phyloP scores from a whole-genome alignment of 768 basidiomycete genomes.

The Roridomyces roridus region DNA sequence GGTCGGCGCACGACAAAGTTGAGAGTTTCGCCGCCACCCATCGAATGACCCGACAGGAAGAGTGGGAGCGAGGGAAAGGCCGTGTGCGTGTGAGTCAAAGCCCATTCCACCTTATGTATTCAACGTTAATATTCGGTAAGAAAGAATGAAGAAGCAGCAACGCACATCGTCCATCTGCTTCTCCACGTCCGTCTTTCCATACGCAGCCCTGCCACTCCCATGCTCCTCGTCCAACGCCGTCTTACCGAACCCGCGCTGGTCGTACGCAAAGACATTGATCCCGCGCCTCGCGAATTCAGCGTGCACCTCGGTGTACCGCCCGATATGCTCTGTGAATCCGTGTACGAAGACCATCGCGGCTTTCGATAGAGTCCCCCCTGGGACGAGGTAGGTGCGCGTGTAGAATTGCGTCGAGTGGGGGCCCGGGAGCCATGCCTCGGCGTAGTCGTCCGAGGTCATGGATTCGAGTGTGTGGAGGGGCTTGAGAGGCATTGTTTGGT shows the following conservation, averaged over 20 bases:
- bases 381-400: slow-evolving; percentile 47
- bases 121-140: too few species aligned
- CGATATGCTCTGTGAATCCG: slow-evolving; percentile 57
- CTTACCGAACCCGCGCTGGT: slow-evolving; percentile 61
- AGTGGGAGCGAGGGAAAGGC: slow-evolving; percentile 38
- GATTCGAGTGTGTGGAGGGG: too few species aligned
- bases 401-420: slow-evolving; percentile 47
- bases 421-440: slow-evolving; percentile 50
- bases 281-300: slow-evolving; percentile 38
- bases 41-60: slow-evolving; percentile 58
- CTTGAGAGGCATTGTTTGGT: too few species aligned
- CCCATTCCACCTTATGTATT: slow-evolving; percentile 39
- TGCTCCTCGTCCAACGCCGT: slow-evolving; percentile 49
- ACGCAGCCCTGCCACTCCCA: slow-evolving; percentile 40
- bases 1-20: too few species aligned
- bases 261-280: slow-evolving; percentile 55
- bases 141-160: too few species aligned
- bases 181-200: slow-evolving; percentile 49
- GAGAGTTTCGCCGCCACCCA: slow-evolving; percentile 32
- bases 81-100: slow-evolving; percentile 38
- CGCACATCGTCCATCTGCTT: slow-evolving; percentile 49
- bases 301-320: slow-evolving; percentile 53
- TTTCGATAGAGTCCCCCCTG: slow-evolving; percentile 2
- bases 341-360: slow-evolving; percentile 56
- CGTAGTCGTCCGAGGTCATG: slow-evolving; percentile 24